Conservation (phyloP, 306 rosid species). For the Casuarina glauca region DNA sequence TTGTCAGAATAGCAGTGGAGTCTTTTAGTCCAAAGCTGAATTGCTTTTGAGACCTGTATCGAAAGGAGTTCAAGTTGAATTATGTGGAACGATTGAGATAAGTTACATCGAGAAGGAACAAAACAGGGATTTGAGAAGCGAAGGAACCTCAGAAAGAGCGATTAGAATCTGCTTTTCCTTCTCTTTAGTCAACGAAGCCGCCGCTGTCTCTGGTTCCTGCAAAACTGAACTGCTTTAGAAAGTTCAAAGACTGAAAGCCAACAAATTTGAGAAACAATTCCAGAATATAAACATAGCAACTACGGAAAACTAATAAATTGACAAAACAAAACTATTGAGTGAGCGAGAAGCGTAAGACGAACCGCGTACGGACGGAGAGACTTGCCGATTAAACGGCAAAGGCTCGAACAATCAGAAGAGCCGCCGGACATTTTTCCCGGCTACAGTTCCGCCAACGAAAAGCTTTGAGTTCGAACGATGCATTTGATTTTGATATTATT, state of each 20-base stretch:
- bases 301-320: background rate
- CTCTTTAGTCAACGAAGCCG: constrained; percentile 29
- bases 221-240: background rate
- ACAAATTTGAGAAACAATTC: background rate
- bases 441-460: background rate
- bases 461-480: constrained; percentile 12
- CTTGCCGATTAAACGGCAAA: constrained; percentile 54
- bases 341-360: constrained; percentile 25
- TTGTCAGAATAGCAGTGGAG: constrained; percentile 13
- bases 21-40: constrained; percentile 38
- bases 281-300: background rate
- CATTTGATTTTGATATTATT: background rate
- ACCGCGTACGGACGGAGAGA: constrained; percentile 59
- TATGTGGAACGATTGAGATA: background rate
- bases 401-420: constrained; percentile 43
- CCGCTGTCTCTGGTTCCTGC: constrained; percentile 36
- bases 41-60: constrained; percentile 40
- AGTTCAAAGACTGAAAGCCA: background rate
- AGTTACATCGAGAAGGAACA: background rate
- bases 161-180: constrained; percentile 43
- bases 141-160: constrained; percentile 48
- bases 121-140: background rate
- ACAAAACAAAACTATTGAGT: background rate
- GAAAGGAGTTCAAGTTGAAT: background rate
- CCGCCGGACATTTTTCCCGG: constrained; percentile 31